These are phyloP conservation scores for Diaporthe capsici DNA, from an alignment of 2,329 filamentous ascomycete species.

Conservation along the genomic window DNA sequence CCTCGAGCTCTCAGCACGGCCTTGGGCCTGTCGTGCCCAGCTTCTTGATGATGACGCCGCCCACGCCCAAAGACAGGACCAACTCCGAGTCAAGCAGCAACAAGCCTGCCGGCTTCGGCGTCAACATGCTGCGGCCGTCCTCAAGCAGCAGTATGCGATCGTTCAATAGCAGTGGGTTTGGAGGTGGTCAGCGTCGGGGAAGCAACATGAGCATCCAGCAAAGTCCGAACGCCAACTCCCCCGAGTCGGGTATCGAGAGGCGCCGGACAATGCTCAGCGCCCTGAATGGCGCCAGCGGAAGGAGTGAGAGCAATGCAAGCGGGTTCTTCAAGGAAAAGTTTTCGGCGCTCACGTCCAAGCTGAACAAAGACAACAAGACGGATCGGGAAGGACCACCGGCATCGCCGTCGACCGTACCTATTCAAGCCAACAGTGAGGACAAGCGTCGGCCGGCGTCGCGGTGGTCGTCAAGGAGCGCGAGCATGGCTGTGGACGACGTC, in stretches of 20 bases:
- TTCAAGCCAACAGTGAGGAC: conserved; percentile 47
- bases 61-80: conserved; percentile 53
- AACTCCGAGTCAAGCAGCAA: conserved; percentile 39
- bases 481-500: conserved; percentile 43
- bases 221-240: conserved; percentile 15
- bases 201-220: conserved; percentile 40
- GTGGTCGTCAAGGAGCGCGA: conserved; percentile 39
- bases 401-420: conserved; percentile 7
- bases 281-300: conserved; percentile 40
- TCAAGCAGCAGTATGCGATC: conserved; percentile 45
- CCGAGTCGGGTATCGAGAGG: conserved; percentile 31
- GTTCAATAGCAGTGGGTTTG: conserved; percentile 42
- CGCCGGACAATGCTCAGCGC: conserved; percentile 39
- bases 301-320: conserved; percentile 42
- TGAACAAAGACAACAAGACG: conserved; percentile 50
- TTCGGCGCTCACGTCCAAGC: conserved; percentile 45
- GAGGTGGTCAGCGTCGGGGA: conserved; percentile 39
- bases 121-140: conserved; percentile 44
- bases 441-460: conserved; percentile 40
- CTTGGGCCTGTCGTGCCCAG: conserved; percentile 52
- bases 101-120: conserved; percentile 42
- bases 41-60: conserved; percentile 64
- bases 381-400: conserved; percentile 11
- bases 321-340: conserved; percentile 44
- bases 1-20: conserved; percentile 45